Evolutionary conservation across 148 eudicot genomes (phyloP).

Genomic region (Gaultheria prostrata): DNA sequence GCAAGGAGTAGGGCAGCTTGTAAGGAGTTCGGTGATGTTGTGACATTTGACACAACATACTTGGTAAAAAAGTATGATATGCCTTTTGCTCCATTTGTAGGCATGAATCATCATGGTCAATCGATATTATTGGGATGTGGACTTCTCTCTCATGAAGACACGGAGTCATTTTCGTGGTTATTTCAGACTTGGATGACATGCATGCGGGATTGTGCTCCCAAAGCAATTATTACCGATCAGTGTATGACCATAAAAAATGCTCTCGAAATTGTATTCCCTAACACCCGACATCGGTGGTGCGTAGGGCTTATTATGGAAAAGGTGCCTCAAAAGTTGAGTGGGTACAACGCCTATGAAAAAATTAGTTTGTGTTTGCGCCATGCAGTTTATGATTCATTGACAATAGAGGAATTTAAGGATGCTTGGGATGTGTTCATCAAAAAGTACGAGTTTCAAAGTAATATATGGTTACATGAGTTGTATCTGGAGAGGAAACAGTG

Average conservation of each 20-base stretch:
- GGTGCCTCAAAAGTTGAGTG: not conserved
- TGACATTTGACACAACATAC: too few species aligned
- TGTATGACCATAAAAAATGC: constrained; percentile 44
- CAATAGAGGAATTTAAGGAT: not conserved
- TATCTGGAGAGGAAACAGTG: not conserved
- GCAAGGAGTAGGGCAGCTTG: too few species aligned
- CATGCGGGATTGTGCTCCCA: too few species aligned
- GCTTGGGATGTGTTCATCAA: not conserved
- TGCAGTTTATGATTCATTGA: not conserved
- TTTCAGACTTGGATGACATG: too few species aligned
- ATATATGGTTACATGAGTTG: not conserved
- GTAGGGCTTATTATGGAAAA: not conserved
- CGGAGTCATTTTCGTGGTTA: too few species aligned
- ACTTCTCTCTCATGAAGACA: too few species aligned
- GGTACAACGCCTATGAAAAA: not conserved
- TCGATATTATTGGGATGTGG: too few species aligned
- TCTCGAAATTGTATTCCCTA: constrained; percentile 41
- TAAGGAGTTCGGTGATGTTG: too few species aligned
- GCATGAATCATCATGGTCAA: too few species aligned
- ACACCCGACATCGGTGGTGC: not conserved
- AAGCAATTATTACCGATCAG: not conserved
- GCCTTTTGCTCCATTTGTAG: too few species aligned
- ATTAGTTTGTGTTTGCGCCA: not conserved
- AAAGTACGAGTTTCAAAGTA: too few species aligned
- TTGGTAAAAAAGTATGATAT: too few species aligned